Evolutionary conservation across 2,329 filamentous ascomycete species (phyloP).

Genomic region (Fusarium scirpi): DNA sequence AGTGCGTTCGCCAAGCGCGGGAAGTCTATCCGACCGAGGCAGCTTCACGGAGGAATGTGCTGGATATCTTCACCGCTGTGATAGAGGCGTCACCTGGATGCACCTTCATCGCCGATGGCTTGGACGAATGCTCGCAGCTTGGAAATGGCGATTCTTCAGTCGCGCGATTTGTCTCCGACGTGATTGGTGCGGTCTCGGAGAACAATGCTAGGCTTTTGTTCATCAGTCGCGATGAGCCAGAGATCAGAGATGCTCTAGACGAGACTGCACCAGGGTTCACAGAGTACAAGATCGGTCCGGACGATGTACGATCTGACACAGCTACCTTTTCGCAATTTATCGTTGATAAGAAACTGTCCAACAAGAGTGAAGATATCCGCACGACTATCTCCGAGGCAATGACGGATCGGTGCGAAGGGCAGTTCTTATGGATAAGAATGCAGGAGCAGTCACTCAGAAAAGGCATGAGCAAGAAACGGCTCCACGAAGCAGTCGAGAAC

Average conservation of each 20-base stretch:
- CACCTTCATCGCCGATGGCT: constrained; percentile 49
- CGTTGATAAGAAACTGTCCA: constrained; percentile 46
- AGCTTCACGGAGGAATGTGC: constrained; percentile 35
- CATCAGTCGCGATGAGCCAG: constrained; percentile 44
- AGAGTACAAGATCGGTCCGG: constrained; percentile 15
- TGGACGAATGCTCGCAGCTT: constrained; percentile 51
- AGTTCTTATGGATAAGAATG: constrained; percentile 53
- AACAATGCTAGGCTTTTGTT: constrained; percentile 41
- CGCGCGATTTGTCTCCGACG: constrained; percentile 27
- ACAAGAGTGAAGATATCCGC: constrained; percentile 39
- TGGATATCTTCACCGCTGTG: constrained; percentile 34
- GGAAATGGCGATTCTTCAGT: neutral
- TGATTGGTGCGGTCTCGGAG: constrained; percentile 1
- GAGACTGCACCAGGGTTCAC: neutral
- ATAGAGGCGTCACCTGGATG: constrained; percentile 29
- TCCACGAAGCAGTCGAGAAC: constrained; percentile 46
- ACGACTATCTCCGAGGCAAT: constrained; percentile 42
- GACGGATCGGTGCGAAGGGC: constrained; percentile 47
- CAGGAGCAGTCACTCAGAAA: constrained; percentile 43
- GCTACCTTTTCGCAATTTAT: constrained; percentile 41
- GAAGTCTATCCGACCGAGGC: constrained; percentile 37
- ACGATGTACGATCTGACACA: constrained; percentile 44
- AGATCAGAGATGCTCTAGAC: constrained; percentile 36
- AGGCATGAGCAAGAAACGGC: constrained; percentile 46
- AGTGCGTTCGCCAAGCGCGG: neutral